Evolutionary conservation across 192 early-diverging fungal genomes (phyloP), one percentile per base, ranked within the genome.

Genomic region (Rhizophagus prolifer): DNA sequence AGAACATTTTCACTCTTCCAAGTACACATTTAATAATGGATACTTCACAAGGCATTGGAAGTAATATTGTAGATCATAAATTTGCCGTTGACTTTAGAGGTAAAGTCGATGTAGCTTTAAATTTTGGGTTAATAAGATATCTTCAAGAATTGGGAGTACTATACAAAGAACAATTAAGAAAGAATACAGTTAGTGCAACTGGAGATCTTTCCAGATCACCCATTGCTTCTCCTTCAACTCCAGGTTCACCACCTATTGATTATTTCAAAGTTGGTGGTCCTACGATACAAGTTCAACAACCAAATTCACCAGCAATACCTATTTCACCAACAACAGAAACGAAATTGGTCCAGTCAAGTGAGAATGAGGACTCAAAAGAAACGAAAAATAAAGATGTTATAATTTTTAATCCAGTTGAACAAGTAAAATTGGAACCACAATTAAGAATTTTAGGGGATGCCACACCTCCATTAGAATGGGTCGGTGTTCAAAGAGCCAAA

Each of bases 401-500:
- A 36, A 67, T 41, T 41, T 76, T 38, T 68, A 58, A 81, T 14
- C 72, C 81, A 1, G 63, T 80, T 31, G 71, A 77, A 46, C 79
- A 81, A 9, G 81, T 84, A 21, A 76, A 82, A 54, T 80, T 87
- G n/a, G 74, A 85, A 23, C 84, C 84, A 25, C 86, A 85, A 46
- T 72, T 87, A 64, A 77, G 76, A 76, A 61, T 81, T 25, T 82
- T 87, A 83, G 86, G 82, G 4, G 86, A 87, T 70, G 86, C 86
- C 7, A 87, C 86, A 3, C 86, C 86, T 10, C 85, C 86, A 50
- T 78, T 87, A n/a, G 86, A 87, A 72, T 87, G 86, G 86, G 72
- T 86, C 2, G 85, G 85, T 36, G 47, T 87, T 23, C 82, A 81
- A 44, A 78, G 81, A 75, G 84, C 84, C 46, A 80, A 80, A 30